Percentiles rank a stretch among this genome's conserved stretches.
Evolutionary conservation across 495 filamentous ascomycete genomes (phyloP).

Genomic region (Neurospora sp.): DNA sequence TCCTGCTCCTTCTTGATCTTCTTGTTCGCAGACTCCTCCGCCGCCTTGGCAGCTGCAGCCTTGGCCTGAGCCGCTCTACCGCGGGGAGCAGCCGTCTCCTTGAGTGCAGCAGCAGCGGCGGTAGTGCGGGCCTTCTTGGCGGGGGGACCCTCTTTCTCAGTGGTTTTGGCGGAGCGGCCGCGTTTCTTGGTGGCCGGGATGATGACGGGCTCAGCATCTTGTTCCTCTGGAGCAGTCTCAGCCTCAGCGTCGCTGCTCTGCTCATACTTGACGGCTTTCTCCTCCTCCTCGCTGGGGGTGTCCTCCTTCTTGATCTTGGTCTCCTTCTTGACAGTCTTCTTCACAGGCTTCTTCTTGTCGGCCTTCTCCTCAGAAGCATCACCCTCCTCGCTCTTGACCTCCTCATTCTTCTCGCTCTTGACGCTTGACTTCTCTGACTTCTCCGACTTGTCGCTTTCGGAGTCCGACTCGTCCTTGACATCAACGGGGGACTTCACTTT

Average conservation of each 20-base stretch:
- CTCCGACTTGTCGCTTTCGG: background rate
- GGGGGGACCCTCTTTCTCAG: background rate
- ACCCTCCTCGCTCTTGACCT: no score
- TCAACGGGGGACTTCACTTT: background rate
- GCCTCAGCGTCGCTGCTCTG: background rate
- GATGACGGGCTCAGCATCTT: background rate
- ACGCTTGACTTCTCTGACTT: background rate
- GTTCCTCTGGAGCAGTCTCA: background rate
- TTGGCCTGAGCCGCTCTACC: background rate
- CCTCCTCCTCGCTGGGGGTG: background rate
- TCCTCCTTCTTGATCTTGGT: background rate
- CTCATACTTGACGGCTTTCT: background rate
- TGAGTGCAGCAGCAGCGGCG: background rate
- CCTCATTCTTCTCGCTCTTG: background rate
- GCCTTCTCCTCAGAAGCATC: background rate
- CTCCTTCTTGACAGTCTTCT: background rate
- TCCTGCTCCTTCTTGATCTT: background rate
- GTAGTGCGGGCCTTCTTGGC: background rate
- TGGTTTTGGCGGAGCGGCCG: background rate
- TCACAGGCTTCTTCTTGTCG: background rate
- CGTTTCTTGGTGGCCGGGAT: background rate
- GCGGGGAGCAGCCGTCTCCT: background rate
- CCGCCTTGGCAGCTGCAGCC: background rate
- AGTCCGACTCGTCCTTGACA: background rate
- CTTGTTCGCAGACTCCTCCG: background rate